These are phyloP conservation scores for Talaromyces sp. DNA, from an alignment of 2,329 filamentous ascomycete species.

Conservation along the genomic window DNA sequence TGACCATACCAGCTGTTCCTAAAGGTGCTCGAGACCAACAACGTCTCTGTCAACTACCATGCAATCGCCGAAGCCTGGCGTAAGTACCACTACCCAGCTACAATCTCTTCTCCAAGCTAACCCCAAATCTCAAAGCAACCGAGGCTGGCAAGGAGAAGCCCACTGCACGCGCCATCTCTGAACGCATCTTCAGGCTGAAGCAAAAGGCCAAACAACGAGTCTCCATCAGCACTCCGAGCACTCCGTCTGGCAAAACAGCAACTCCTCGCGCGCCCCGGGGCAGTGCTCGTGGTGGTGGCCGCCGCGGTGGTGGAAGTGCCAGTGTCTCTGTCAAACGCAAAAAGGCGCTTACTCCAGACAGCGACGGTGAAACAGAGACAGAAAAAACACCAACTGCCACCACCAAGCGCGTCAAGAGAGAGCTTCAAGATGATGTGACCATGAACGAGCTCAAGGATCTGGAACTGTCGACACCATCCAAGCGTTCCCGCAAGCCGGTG, in stretches of 20 bases:
- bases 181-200: conserved; percentile 6
- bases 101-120: not conserved
- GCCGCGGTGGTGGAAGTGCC: not conserved
- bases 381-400: not conserved
- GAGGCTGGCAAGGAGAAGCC: conserved; percentile 4
- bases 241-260: not conserved
- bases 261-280: not conserved
- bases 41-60: not conserved
- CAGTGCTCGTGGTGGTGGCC: not conserved
- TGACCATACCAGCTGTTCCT: conserved; percentile 3
- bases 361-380: not conserved
- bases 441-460: not conserved
- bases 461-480: not conserved
- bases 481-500: not conserved
- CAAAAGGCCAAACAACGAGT: not conserved
- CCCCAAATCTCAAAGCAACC: not conserved
- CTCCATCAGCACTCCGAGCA: not conserved
- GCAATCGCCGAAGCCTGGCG: conserved; percentile 6
- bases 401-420: not conserved
- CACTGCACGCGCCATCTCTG: conserved; percentile 6
- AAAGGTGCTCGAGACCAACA: not conserved
- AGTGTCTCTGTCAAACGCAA: not conserved
- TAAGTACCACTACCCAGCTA: not conserved
- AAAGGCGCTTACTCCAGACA: not conserved
- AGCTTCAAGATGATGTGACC: not conserved